Base-by-base conservation (phyloP, 805 yeast species). In the Monosporozyma aerobia region DNA sequence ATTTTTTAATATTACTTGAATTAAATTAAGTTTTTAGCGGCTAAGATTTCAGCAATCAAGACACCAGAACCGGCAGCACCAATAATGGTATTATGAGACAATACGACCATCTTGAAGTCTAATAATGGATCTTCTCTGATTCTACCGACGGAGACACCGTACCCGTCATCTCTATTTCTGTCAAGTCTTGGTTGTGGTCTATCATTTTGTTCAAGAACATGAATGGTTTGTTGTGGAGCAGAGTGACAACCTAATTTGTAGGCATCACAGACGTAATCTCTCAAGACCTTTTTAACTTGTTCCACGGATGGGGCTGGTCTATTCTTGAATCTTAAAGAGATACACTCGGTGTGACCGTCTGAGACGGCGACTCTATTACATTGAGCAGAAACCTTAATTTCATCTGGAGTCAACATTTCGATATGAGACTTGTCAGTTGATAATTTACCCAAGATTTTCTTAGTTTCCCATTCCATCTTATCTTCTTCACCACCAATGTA, bases 1-100 rank as follows among this genome's bases (percentile, higher is more conserved):
- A 49, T n/a, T 51, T 27, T 27, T 27, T n/a, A n/a, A 27, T 27
- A 51, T 11, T 51, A 1, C 30, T 19, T 8, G 16, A 44, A 2
- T 69, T 78, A 90, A 57, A 92, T 77, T 59, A 88, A 71, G 55
- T 80, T 77, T 74, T 85, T 90, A 55, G 90, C 90, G 55, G 79
- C 71, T 62, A 94, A 77, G 52, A 90, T 77, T 75, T 94, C 99
- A 51, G 95, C 99, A 68, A 94, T 94, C 70, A 94, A 81, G 56
- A 94, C 78, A 70, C 99, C 99, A 8, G 97, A 86, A 69, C 99
- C 99, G 27, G 99, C 99, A 65, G 99, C 99, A 66, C 99, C 99
- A 60, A 94, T 88, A 63, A 94, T 80, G 52, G 99, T 94, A 78
- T 94, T 94, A 72, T 94, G 99, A 29, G 97, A 90, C 59, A 94